Percentiles rank a stretch among this genome's conserved stretches.
Conservation (phyloP, 495 filamentous ascomycete species). For the Daldinia vernicosa region DNA sequence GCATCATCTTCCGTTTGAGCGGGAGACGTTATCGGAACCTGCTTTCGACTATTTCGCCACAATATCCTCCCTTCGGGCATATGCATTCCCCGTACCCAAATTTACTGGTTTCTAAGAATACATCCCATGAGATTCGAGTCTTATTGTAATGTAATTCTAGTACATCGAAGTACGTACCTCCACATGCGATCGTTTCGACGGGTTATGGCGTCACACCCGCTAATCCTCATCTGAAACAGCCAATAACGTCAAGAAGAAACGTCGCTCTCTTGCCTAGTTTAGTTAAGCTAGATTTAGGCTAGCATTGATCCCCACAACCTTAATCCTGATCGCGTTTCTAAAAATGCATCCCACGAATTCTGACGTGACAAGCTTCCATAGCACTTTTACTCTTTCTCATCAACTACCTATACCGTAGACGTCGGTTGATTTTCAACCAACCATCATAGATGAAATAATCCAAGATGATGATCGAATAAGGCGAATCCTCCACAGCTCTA, state of each 20-base stretch:
- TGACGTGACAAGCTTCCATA: slow-evolving; percentile 16
- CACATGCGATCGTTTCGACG: slow-evolving; percentile 10
- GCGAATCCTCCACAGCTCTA: slow-evolving; percentile 4
- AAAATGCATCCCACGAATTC: slow-evolving; percentile 40
- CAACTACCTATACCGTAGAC: not conserved
- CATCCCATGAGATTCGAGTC: slow-evolving; percentile 5
- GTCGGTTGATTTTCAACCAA: not conserved
- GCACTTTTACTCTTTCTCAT: not conserved
- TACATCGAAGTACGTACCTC: slow-evolving; percentile 15
- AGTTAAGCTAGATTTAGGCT: slow-evolving; percentile 16
- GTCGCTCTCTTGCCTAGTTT: slow-evolving; percentile 28
- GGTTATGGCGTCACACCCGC: slow-evolving; percentile 37
- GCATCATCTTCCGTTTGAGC: slow-evolving; percentile 28
- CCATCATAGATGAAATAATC: slow-evolving; percentile 1
- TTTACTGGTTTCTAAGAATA: slow-evolving; percentile 39
- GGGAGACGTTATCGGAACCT: slow-evolving; percentile 13
- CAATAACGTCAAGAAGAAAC: slow-evolving; percentile 15
- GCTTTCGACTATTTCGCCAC: slow-evolving; percentile 26
- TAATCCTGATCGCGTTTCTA: slow-evolving; percentile 42
- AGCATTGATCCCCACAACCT: slow-evolving; percentile 30
- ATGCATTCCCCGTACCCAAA: not conserved
- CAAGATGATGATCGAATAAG: not conserved
- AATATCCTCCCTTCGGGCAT: not conserved
- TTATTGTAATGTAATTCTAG: slow-evolving; percentile 9
- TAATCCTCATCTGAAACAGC: slow-evolving; percentile 18